Evolutionary conservation across 129 eudicot genomes (phyloP), one percentile per base, ranked within the genome.

Genomic region (Helianthus annuus): DNA sequence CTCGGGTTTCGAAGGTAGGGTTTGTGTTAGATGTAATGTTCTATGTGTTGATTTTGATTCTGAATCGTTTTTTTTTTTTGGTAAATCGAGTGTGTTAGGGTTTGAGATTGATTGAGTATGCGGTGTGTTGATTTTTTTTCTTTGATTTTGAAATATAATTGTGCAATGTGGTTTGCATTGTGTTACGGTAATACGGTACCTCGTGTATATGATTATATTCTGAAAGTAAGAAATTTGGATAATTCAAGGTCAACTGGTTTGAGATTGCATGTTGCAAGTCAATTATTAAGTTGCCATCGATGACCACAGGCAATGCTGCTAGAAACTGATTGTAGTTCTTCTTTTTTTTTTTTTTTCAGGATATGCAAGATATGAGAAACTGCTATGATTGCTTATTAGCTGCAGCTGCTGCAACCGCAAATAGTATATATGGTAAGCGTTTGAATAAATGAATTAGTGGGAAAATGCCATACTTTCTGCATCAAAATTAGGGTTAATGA

Each of bases 401-500:
- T 48, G 97, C 97, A 10, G 97, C 99, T 57, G 99, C 97, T 10
- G 97, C 96, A 39, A 84, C 97, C 5, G 85, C 97, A 11, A 94
- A 94, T 71, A 87, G 96, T 81, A 92, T 90, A 75, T 94, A 87
- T 71, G 99, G 99, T 94, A 88, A 71, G 44, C 36, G 27, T 42
- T 63, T 58, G 46, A 42, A 42, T 40, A 48, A 2, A 49, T 62
- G 56, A 58, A 14, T 66, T 75, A 52, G 48, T 51, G 62, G 76
- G 3, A 52, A 64, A 66, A 10, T 76, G 78, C 16, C 17, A 10
- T 39, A 8, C 46, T 64, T 64, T 7, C 45, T 64, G 56, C 48
- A 52, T 14, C 46, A 40, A 40, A 17, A 7, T 42, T 62, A 19
- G 71, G 69, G 19, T 68, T 57, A 48, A 48, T 68, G 52, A 67